Evolutionary conservation across 23 red algal genomes (phyloP), one percentile per base, ranked within the genome.

Genomic region (Cyanidioschyzon merolae): DNA sequence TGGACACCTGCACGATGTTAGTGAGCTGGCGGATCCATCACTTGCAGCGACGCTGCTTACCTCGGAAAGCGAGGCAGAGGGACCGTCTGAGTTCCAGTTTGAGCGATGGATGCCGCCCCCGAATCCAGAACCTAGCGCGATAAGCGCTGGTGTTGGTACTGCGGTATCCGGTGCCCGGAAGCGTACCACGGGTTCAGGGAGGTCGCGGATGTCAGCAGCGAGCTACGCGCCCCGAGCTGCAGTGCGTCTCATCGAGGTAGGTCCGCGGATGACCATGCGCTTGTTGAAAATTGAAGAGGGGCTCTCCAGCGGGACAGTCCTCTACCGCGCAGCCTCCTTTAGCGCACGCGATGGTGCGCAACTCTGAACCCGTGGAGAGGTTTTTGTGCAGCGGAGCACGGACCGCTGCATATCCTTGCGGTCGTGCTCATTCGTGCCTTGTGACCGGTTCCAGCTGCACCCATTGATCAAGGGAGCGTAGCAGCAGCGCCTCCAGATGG

Each of bases 181-280:
- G 12, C 2, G 63, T 3, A 3, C 7, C 12, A 71, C 63, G 63
- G 29, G 7, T 17, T 35, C 63, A 7, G n/a, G n/a, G 63, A 25
- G 63, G 63, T 71, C 63, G 29, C 63, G 63, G 32, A 7, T 21
- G 45, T 15, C 45, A 7, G 7, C 45, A 15, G 45, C 45, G 12
- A 21, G 21, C 45, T 54, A 15, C 12, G 45, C 45, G 7, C 45
- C 7, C 38, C 80, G 74, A 35, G 80, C 76, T 39, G 41, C 85
- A 1, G 76, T 97, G 36, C 83, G 86, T 57, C 75, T 97, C 67
- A 76, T 87, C 30, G 93, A 97, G 68, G 68, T 90, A 21, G 93
- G 93, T 3, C 93, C 93, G 30, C 39, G 93, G 16, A 57, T 97
- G 41, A 82, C 37, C 29, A 76, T 97, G 59, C 32, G 80, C 40